Evolutionary conservation across 1,284 basidiomycete genomes (phyloP).

Genomic region (Chiua sp.): DNA sequence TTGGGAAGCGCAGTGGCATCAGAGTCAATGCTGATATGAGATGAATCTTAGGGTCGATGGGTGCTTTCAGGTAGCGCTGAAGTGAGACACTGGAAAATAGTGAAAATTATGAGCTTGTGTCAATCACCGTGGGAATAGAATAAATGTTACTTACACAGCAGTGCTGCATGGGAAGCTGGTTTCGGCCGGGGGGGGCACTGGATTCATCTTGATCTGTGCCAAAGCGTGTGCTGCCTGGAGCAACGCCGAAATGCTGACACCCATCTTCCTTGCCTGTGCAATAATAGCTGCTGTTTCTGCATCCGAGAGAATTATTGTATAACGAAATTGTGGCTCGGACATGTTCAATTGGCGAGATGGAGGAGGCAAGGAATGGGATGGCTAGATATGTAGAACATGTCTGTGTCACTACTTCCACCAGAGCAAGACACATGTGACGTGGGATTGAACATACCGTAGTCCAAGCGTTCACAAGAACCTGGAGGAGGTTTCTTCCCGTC

Average conservation of each 20-base stretch:
- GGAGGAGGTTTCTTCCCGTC: slow-evolving; percentile 1
- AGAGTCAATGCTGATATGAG: not conserved
- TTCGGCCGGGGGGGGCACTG: slow-evolving; percentile 16
- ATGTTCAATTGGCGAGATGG: slow-evolving; percentile 15
- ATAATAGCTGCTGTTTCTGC: slow-evolving; percentile 16
- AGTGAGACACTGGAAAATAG: too few relatives aligned
- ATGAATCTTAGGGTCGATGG: not conserved
- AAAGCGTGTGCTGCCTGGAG: slow-evolving; percentile 27
- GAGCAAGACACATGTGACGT: too few relatives aligned
- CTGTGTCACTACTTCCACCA: not conserved
- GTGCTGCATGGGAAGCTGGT: slow-evolving; percentile 16
- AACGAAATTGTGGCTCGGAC: slow-evolving; percentile 15
- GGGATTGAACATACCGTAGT: slow-evolving; percentile 13
- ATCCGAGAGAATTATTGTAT: slow-evolving; percentile 7
- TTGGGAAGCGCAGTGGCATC: not conserved
- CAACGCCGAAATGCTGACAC: slow-evolving; percentile 18
- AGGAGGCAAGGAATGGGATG: slow-evolving; percentile 14
- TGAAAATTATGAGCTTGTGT: too few relatives aligned
- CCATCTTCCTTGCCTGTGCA: slow-evolving; percentile 17
- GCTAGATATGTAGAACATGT: slow-evolving; percentile 9
- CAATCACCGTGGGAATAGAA: too few relatives aligned
- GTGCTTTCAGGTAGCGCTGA: not conserved
- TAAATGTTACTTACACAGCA: slow-evolving; percentile 12
- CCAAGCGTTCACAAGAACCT: slow-evolving; percentile 15
- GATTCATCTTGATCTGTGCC: slow-evolving; percentile 28